Percentiles rank a stretch among this genome's conserved stretches.
Evolutionary conservation across 352 stramenopile species (phyloP).

Genomic region (Thraustotheca clavata): DNA sequence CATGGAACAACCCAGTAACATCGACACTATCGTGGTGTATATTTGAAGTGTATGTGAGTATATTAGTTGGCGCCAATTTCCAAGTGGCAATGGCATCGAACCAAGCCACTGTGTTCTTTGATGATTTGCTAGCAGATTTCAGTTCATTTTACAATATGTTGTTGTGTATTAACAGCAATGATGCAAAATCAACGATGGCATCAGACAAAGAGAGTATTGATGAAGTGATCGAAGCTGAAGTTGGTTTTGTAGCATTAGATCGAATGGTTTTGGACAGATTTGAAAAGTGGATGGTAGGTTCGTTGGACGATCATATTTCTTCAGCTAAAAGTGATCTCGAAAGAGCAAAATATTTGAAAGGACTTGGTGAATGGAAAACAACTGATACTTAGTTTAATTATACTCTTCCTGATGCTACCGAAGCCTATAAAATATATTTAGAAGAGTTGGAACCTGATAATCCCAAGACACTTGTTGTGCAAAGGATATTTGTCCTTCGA

Average conservation of each 20-base stretch:
- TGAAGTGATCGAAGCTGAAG: background rate
- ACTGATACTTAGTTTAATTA: background rate
- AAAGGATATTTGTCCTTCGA: background rate
- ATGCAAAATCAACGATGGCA: background rate
- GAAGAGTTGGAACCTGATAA: background rate
- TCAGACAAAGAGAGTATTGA: background rate
- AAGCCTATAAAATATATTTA: background rate
- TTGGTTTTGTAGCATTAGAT: background rate
- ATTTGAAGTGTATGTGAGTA: slow-evolving; percentile 4
- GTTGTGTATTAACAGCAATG: background rate
- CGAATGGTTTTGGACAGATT: background rate
- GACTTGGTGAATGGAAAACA: background rate
- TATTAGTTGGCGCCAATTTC: background rate
- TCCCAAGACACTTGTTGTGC: background rate
- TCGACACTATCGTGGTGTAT: slow-evolving; percentile 6
- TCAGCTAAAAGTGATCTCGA: background rate
- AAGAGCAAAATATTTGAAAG: background rate
- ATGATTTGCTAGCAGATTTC: background rate
- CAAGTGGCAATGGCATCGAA: background rate
- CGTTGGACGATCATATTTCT: background rate
- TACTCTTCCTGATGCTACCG: background rate
- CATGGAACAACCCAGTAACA: slow-evolving; percentile 8
- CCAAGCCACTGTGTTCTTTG: background rate
- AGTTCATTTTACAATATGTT: slow-evolving; percentile 9
- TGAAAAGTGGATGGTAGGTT: background rate